A percentile compares a stretch with the other conserved stretches of the same genome.
These are phyloP conservation scores for Acacia crassicarpa DNA, from an alignment of 306 rosid genomes.

Conservation along the genomic window DNA sequence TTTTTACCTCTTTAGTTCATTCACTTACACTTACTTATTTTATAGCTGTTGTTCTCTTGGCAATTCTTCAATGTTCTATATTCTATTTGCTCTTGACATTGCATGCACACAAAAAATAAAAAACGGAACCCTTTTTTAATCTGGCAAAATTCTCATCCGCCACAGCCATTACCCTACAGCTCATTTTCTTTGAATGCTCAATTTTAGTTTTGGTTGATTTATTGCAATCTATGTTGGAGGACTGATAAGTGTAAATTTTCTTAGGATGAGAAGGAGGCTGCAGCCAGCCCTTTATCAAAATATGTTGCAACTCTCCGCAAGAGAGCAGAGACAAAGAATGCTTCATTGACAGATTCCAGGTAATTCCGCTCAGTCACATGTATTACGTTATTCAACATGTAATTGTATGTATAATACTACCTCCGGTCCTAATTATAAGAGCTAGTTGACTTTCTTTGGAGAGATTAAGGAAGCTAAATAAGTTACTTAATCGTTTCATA, in stretches of 20 bases:
- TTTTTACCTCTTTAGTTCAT: slow-evolving; percentile 16
- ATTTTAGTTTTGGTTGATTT: background rate
- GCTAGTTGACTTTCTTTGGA: no score
- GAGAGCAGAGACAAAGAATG: slow-evolving; percentile 62
- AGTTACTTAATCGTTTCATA: no score
- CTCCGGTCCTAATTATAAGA: no score
- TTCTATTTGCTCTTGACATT: background rate
- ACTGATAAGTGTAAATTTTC: slow-evolving; percentile 22
- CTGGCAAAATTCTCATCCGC: slow-evolving; percentile 13
- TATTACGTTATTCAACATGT: slow-evolving; percentile 15
- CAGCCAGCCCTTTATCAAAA: slow-evolving; percentile 65
- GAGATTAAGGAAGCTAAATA: no score
- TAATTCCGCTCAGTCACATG: slow-evolving; percentile 26
- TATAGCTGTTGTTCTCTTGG: slow-evolving; percentile 9
- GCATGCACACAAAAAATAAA: background rate
- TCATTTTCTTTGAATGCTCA: slow-evolving; percentile 10
- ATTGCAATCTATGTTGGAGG: slow-evolving; percentile 13
- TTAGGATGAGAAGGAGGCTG: slow-evolving; percentile 72
- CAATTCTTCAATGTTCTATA: background rate
- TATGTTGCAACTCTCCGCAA: slow-evolving; percentile 51
- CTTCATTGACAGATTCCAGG: slow-evolving; percentile 79
- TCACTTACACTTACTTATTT: background rate
- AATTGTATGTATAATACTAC: slow-evolving; percentile 27
- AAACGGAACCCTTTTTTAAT: background rate
- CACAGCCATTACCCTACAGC: background rate